Evolutionary conservation across 495 filamentous ascomycete genomes (phyloP).

Genomic region (Penicillium lagena): DNA sequence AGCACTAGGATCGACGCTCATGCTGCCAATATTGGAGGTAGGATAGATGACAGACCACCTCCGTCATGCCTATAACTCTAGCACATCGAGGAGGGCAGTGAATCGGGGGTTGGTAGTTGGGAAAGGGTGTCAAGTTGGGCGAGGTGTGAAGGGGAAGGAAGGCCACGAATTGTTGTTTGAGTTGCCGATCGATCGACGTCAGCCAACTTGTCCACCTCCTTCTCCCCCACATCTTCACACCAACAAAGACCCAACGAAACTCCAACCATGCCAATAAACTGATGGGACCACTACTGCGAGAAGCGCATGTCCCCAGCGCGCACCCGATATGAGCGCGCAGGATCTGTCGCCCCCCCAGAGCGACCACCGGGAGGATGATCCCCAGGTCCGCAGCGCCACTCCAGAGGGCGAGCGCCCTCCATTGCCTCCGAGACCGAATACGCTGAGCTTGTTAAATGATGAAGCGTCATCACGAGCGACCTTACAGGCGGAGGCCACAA

Average conservation of each 20-base stretch:
- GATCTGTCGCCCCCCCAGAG: background rate
- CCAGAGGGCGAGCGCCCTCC: slow-evolving; percentile 50
- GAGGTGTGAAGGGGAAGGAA: slow-evolving; percentile 21
- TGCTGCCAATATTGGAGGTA: slow-evolving; percentile 37
- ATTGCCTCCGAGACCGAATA: slow-evolving; percentile 60
- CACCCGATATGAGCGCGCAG: slow-evolving; percentile 4
- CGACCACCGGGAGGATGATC: background rate
- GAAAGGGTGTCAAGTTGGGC: slow-evolving; percentile 2
- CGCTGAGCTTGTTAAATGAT: slow-evolving; percentile 35
- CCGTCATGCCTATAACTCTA: slow-evolving; percentile 37
- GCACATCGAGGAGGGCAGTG: slow-evolving; percentile 15
- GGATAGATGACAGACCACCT: slow-evolving; percentile 18
- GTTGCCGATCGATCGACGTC: slow-evolving; percentile 16
- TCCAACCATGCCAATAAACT: no score
- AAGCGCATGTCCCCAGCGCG: slow-evolving; percentile 20
- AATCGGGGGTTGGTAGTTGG: slow-evolving; percentile 4
- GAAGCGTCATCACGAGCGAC: slow-evolving; percentile 31
- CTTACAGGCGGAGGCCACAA: slow-evolving; percentile 72
- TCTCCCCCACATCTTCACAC: background rate
- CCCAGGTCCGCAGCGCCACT: slow-evolving; percentile 17
- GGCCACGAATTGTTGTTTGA: slow-evolving; percentile 23
- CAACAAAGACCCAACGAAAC: no score
- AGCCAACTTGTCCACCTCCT: slow-evolving; percentile 2
- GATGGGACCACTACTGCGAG: slow-evolving; percentile 8
- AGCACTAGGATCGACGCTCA: slow-evolving; percentile 65